Evolutionary conservation across 1,284 basidiomycete species (phyloP), one percentile per base, ranked within the genome.

Genomic region (Gomphus sp.): DNA sequence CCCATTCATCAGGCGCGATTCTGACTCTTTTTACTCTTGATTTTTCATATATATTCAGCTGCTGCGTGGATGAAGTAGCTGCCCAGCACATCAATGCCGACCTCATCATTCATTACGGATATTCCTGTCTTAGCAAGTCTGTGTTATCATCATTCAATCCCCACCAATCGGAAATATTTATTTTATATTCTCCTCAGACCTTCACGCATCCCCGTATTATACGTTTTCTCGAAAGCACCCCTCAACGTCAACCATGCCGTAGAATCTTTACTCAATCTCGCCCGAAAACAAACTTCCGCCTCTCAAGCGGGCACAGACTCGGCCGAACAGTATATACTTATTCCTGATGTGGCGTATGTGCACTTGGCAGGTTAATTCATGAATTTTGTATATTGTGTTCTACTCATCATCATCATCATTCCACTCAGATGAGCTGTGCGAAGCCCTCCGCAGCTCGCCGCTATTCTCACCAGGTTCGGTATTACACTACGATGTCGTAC

Each of bases 51-150:
- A 28, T 55, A 64, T 47, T 28, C 55, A 97, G 93, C 67, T 99
- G 96, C 69, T 99, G 96, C 69, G 93, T 97, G 4, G 97, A 99
- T 69, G 91, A 98, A 66, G 89, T 99, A 3, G 91, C 93, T 8
- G 95, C 96, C 5, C 87, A 94, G 63, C 97, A 99, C 69, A 87
- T 96, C 47, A 85, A 95, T 63, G 93, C 95, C 0, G 91, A 98
- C 67, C 81, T 89, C 9, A 79, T 98, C 61, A 87, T 99, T 5
- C 96, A 99, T 69, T 98, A 97, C 67, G 96, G 97, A 0, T 92
- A 98, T 74, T 94, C 96, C 0, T 99, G 97, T 72, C 81, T 99
- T 75, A 94, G 87, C 70, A 81, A 84, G 90, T n/a, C n/a, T 91
- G 63, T 62, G 89, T 75, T 47, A 36, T 39, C 12, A 22, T 14